Base-by-base conservation (phyloP, 768 basidiomycete species). In the Kockovaella imperatae region DNA sequence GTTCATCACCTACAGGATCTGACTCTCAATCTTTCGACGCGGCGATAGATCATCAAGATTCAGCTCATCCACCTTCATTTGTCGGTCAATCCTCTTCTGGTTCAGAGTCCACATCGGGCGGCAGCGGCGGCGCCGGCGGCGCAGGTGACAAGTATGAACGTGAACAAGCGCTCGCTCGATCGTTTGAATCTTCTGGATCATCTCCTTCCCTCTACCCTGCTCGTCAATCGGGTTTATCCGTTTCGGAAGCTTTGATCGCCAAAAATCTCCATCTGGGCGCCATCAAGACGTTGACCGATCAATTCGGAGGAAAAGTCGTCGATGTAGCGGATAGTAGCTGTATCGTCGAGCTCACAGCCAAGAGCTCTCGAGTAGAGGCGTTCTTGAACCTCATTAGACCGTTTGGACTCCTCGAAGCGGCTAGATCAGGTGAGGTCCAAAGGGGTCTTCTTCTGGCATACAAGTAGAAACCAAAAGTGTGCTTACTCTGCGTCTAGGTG, bases 241-340 rank as follows among this genome's bases (percentile, higher is more conserved):
- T 83, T n/a, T 83, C 82, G 18, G 82, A 99, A 74, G 87, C 85
- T 0, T 80, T 97, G 18, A 83, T 87, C 51, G 75, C 82, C 47
- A 91, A 93, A 74, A 87, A 91, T 71, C 80, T 87, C 59, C 83
- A 96, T 68, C 69, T 97, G 25, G 82, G 84, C 40, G 86, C 87
- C n/a, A 83, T 99, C 68, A 79, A 82, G 42, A 79, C 81, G 42
- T 82, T 99, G 23, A 78, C 89, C 0, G 70, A 77, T 30, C 91
- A 97, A 70, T 99, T 99, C 52, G 84, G 86, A 17, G 95, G 86
- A 3, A 84, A 83, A 65, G 80, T 97, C 48, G 90, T 95, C 23
- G 95, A 99, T 70, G 82, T 99, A 48, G 85, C 85, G 73, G 88
- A 95, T 71, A 82, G 96, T 68, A 86, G 84, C 64, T 83, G 95